phyloP scores from a whole-genome alignment of 208 protist species.

The Leishmania tropica region DNA sequence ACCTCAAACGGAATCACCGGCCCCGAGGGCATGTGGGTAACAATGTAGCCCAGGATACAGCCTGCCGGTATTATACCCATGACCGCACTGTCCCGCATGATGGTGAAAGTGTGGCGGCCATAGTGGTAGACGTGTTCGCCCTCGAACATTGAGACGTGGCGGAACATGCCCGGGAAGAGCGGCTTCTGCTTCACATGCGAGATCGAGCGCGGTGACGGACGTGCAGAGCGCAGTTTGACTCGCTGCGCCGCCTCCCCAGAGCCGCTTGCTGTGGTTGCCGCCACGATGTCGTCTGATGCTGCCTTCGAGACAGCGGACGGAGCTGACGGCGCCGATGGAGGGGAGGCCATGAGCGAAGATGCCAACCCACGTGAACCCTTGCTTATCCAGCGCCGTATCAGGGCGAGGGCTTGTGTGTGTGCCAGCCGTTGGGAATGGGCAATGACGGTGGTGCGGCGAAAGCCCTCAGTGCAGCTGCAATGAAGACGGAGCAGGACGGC shows the following conservation, averaged over 20 bases:
- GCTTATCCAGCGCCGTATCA: not conserved
- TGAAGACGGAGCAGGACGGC: not conserved
- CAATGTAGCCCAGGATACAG: slow-evolving; percentile 51
- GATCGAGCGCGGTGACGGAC: slow-evolving; percentile 29
- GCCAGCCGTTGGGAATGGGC: not conserved
- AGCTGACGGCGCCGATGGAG: not conserved
- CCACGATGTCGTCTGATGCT: not conserved
- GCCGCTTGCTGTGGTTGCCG: not conserved
- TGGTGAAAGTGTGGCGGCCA: slow-evolving; percentile 65
- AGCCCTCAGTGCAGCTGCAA: not conserved
- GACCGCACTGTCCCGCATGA: slow-evolving; percentile 56
- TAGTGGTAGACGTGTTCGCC: slow-evolving; percentile 83
- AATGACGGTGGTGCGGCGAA: not conserved
- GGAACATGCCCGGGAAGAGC: slow-evolving; percentile 64
- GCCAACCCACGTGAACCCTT: not conserved
- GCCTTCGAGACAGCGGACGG: not conserved
- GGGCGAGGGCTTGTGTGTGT: not conserved
- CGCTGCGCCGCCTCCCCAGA: not conserved
- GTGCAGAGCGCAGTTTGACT: slow-evolving; percentile 20
- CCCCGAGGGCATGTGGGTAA: slow-evolving; percentile 33
- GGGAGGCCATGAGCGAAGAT: not conserved
- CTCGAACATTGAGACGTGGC: slow-evolving; percentile 61
- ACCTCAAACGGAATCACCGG: slow-evolving; percentile 39
- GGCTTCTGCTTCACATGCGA: slow-evolving; percentile 68
- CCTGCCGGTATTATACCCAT: slow-evolving; percentile 59